These are phyloP conservation scores for Boechera divaricarpa DNA, from an alignment of 345 rosid genomes.

Conservation along the genomic window DNA sequence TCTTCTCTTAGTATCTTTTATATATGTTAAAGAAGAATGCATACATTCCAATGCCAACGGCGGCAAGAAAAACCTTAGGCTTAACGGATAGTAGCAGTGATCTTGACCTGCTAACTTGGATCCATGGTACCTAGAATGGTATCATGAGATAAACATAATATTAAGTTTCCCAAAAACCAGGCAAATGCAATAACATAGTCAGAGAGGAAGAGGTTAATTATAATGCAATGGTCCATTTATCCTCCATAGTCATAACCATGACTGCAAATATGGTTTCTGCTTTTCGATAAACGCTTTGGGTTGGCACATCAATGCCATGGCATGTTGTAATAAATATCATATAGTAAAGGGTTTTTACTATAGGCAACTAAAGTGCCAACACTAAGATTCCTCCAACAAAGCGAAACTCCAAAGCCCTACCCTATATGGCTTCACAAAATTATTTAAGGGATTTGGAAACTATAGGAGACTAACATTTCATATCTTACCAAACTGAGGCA, in stretches of 20 bases:
- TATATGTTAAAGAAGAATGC: conserved; percentile 41
- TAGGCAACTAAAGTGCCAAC: too few species aligned
- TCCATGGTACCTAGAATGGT: conserved; percentile 83
- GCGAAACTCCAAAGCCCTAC: neutral
- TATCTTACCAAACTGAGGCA: conserved; percentile 71
- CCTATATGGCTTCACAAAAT: neutral
- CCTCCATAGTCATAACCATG: conserved; percentile 2
- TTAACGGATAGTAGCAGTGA: conserved; percentile 73
- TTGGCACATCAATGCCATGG: conserved; percentile 15
- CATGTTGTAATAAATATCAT: neutral
- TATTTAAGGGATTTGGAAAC: neutral
- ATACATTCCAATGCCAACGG: conserved; percentile 79
- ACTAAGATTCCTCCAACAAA: neutral
- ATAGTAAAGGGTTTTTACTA: too few species aligned
- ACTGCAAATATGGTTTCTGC: neutral
- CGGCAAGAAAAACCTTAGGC: conserved; percentile 71
- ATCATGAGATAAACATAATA: conserved; percentile 35
- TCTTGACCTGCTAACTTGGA: conserved; percentile 93
- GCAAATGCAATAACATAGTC: conserved; percentile 16
- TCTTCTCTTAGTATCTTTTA: neutral
- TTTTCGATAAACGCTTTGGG: neutral
- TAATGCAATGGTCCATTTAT: neutral
- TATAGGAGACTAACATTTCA: conserved; percentile 20
- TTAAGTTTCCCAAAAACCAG: conserved; percentile 7
- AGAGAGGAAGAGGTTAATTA: neutral